Evolutionary conservation across 1,139 yeast species (phyloP).

Genomic region (Saccharomyces hybrid): DNA sequence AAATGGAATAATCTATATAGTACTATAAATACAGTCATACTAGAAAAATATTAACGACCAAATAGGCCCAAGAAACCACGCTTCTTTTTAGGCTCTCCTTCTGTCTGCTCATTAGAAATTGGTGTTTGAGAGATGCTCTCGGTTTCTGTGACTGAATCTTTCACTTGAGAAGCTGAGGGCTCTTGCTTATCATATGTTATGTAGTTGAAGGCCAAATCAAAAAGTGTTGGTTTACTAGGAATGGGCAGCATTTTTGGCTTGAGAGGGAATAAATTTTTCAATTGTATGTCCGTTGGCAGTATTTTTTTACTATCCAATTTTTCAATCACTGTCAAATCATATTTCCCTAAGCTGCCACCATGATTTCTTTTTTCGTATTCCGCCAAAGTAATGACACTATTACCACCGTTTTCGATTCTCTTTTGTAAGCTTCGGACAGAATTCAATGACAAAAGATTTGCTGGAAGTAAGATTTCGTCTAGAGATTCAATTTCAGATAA

Average conservation of each 20-base stretch:
- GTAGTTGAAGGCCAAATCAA: constrained; percentile 83
- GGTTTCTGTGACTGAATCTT: constrained; percentile 1
- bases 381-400: constrained; percentile 28
- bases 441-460: constrained; percentile 13
- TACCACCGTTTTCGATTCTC: constrained; percentile 18
- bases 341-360: constrained; percentile 5
- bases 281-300: constrained; percentile 33
- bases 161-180: not conserved
- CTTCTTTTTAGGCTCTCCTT: constrained; percentile 30
- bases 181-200: constrained; percentile 41
- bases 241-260: constrained; percentile 47
- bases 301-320: constrained; percentile 40
- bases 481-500: constrained; percentile 7
- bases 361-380: constrained; percentile 24
- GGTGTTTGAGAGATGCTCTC: not conserved
- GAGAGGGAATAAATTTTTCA: constrained; percentile 44
- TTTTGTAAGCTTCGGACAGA: constrained; percentile 13
- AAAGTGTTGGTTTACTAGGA: constrained; percentile 77
- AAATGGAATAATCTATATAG: not conserved
- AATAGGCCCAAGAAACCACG: constrained; percentile 45
- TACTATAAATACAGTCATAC: not conserved
- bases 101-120: constrained; percentile 4
- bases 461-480: constrained; percentile 17
- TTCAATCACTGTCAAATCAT: constrained; percentile 39
- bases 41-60: constrained; percentile 31